Evolutionary conservation across 768 basidiomycete genomes (phyloP).

Genomic region (Mycena galopus): DNA sequence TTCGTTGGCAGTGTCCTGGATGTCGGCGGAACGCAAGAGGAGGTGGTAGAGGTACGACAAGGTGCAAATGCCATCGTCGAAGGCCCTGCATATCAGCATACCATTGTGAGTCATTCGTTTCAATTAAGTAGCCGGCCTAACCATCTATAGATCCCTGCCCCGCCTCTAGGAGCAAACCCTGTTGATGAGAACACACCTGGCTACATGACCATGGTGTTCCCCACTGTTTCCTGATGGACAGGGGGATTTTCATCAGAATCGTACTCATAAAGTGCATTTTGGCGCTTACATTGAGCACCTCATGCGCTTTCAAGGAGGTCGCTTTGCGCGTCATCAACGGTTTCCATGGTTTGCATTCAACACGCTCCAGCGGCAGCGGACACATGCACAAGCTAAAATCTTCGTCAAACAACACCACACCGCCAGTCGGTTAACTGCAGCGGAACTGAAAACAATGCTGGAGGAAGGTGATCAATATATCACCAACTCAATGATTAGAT

Average conservation of each 20-base stretch:
- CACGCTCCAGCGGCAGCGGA: slow-evolving; percentile 22
- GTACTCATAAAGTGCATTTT: slow-evolving; percentile 8
- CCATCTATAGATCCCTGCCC: slow-evolving; percentile 6
- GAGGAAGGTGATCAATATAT: slow-evolving; percentile 14
- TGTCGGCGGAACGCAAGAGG: slow-evolving; percentile 6
- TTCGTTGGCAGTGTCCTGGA: slow-evolving; percentile 18
- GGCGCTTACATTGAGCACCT: slow-evolving; percentile 21
- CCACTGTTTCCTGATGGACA: slow-evolving; percentile 32
- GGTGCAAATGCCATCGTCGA: not conserved
- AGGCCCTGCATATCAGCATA: slow-evolving; percentile 11
- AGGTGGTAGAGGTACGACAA: slow-evolving; percentile 2
- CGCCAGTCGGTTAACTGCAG: slow-evolving; percentile 18
- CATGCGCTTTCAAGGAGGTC: slow-evolving; percentile 27
- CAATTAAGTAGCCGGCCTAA: not conserved
- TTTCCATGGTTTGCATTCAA: slow-evolving; percentile 36
- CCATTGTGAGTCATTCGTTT: not conserved
- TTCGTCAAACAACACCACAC: slow-evolving; percentile 26
- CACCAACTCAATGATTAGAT: slow-evolving; percentile 23
- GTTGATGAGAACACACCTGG: slow-evolving; percentile 29
- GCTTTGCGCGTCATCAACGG: slow-evolving; percentile 27
- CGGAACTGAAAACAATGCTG: slow-evolving; percentile 12
- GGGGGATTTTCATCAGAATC: slow-evolving; percentile 22
- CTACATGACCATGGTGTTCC: slow-evolving; percentile 26
- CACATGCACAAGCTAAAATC: slow-evolving; percentile 12
- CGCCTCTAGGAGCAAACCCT: slow-evolving; percentile 8